phyloP scores from a whole-genome alignment of 306 rosid genomes.

The Rosa persica region DNA sequence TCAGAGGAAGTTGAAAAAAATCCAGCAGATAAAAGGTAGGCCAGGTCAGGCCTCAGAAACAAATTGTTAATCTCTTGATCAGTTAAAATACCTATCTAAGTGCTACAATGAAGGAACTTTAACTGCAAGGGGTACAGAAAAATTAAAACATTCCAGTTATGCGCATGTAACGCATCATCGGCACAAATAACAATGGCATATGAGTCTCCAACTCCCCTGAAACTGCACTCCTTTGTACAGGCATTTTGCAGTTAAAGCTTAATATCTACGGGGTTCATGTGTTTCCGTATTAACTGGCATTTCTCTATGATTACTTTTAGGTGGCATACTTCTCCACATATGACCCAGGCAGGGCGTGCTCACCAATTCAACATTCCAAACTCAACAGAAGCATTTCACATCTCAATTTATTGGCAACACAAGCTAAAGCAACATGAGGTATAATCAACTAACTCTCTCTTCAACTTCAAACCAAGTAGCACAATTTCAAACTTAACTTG shows the following conservation, averaged over 20 bases:
- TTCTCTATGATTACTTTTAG: neutral
- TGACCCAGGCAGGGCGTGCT: neutral
- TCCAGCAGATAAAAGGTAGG: neutral
- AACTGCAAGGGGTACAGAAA: neutral
- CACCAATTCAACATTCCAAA: slow-evolving; percentile 6
- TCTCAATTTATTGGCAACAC: neutral
- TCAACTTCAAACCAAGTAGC: neutral
- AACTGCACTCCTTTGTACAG: neutral
- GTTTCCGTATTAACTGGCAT: neutral
- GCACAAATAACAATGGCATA: neutral
- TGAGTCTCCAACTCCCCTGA: neutral
- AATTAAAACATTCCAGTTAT: neutral
- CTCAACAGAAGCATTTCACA: neutral
- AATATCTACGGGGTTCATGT: neutral
- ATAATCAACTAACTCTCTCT: neutral
- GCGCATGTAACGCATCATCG: neutral
- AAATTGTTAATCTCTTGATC: neutral
- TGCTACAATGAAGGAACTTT: neutral
- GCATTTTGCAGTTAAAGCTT: neutral
- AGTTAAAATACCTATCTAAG: no score
- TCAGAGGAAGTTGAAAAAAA: neutral
- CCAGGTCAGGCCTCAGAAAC: neutral
- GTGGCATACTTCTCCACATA: neutral
- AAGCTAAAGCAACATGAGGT: neutral
- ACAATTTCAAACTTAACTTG: neutral